Percentiles rank a stretch among this genome's conserved stretches.
Conservation (phyloP, 768 basidiomycete species). For the Termitomyces sp. region DNA sequence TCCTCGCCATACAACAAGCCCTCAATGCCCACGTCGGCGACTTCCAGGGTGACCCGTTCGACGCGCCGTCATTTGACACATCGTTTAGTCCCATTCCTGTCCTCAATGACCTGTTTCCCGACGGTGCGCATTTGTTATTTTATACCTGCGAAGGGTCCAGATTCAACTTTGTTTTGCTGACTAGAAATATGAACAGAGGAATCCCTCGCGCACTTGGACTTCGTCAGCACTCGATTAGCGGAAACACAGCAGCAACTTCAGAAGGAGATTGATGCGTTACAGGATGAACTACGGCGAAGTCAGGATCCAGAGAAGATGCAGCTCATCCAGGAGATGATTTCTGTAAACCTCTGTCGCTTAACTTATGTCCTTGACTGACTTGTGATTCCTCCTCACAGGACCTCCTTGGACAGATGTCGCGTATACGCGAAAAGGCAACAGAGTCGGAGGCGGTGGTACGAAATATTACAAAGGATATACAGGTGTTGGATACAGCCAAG, state of each 20-base stretch:
- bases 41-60: constrained; percentile 49
- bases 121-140: constrained; percentile 48
- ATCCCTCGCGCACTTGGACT: constrained; percentile 69
- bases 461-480: constrained; percentile 95
- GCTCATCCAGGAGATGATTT: constrained; percentile 93
- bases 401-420: constrained; percentile 91
- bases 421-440: constrained; percentile 93
- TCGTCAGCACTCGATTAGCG: constrained; percentile 65
- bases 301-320: constrained; percentile 91
- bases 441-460: constrained; percentile 96
- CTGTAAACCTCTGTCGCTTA: constrained; percentile 45
- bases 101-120: constrained; percentile 73
- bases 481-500: constrained; percentile 90
- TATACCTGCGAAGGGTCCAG: constrained; percentile 6
- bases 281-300: constrained; percentile 64
- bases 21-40: constrained; percentile 51
- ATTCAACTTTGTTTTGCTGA: constrained; percentile 16
- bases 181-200: constrained; percentile 49
- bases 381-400: constrained; percentile 52
- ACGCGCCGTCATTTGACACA: constrained; percentile 45
- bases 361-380: background rate
- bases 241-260: constrained; percentile 71
- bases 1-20: constrained; percentile 69
- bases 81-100: constrained; percentile 57
- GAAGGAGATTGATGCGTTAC: constrained; percentile 67